phyloP scores from a whole-genome alignment of 176 grass and related monocot species.

The Hyparrhenia diplandra region DNA sequence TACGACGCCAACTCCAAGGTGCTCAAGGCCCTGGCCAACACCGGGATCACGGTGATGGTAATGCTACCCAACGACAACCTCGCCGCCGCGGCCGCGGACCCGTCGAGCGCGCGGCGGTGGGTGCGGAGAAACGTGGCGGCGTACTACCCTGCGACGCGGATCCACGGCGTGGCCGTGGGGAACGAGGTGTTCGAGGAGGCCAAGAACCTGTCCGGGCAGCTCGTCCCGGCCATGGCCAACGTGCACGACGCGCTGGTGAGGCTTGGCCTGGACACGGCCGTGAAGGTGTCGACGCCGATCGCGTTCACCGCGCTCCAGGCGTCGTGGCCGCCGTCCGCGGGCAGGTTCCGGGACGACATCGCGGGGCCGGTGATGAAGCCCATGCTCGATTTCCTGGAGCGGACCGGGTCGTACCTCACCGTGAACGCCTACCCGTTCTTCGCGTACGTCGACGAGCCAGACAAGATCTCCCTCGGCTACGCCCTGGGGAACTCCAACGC shows the following conservation, averaged over 20 bases:
- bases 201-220: neutral
- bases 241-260: constrained; percentile 35
- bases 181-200: constrained; percentile 52
- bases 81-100: constrained; percentile 1
- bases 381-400: constrained; percentile 47
- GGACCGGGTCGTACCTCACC: constrained; percentile 42
- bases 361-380: constrained; percentile 45
- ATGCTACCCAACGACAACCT: constrained; percentile 49
- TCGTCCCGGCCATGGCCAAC: constrained; percentile 2
- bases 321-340: constrained; percentile 47
- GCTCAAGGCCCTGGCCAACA: constrained; percentile 42
- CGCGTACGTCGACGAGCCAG: constrained; percentile 24
- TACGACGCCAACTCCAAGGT: constrained; percentile 42
- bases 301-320: constrained; percentile 36
- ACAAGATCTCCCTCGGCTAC: constrained; percentile 43
- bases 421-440: constrained; percentile 72
- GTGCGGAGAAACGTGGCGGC: constrained; percentile 38
- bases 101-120: constrained; percentile 32
- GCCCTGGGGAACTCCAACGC: constrained; percentile 31
- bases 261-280: constrained; percentile 31
- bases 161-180: constrained; percentile 46
- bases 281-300: constrained; percentile 62
- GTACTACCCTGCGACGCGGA: constrained; percentile 43
- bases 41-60: constrained; percentile 51
- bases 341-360: constrained; percentile 46